Conservation (phyloP, 2,329 filamentous ascomycete genomes). For the Sarocladium strictum region DNA sequence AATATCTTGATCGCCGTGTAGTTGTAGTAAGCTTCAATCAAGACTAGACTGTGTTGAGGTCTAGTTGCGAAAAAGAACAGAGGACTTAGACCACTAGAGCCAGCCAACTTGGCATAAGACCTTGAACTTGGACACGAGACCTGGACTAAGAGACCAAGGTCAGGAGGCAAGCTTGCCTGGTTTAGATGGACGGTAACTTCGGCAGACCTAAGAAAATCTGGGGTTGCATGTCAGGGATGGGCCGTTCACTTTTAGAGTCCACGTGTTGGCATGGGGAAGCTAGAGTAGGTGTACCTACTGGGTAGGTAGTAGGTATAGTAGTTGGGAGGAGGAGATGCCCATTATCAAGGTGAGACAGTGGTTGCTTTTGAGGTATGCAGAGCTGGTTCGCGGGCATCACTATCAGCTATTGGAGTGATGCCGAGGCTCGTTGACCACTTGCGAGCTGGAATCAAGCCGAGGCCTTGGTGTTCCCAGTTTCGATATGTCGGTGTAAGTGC, state of each 20-base stretch:
- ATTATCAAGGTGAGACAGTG: too few relatives aligned
- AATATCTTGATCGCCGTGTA: too few relatives aligned
- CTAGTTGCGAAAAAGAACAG: not conserved
- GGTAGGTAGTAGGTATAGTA: too few relatives aligned
- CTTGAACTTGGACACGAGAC: too few relatives aligned
- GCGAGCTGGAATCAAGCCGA: not conserved
- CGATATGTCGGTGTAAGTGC: not conserved
- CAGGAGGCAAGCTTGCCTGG: not conserved
- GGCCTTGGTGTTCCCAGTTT: too few relatives aligned
- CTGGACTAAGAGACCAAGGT: not conserved
- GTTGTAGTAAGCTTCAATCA: too few relatives aligned
- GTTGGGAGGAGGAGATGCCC: not conserved
- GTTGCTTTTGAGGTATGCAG: too few relatives aligned
- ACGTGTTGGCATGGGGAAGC: not conserved
- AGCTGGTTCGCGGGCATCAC: too few relatives aligned
- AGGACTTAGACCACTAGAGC: not conserved
- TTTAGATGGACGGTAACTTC: not conserved
- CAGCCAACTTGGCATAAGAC: not conserved
- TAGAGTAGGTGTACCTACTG: too few relatives aligned
- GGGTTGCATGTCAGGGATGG: not conserved
- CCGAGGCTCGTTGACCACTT: not conserved
- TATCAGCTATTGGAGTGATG: not conserved
- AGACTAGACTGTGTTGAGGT: too few relatives aligned
- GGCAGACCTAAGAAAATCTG: not conserved
- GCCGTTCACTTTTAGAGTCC: not conserved